A percentile compares a stretch with the other conserved stretches of the same genome.
phyloP scores from a whole-genome alignment of 352 stramenopile species.

The Labyrinthula sp. region DNA sequence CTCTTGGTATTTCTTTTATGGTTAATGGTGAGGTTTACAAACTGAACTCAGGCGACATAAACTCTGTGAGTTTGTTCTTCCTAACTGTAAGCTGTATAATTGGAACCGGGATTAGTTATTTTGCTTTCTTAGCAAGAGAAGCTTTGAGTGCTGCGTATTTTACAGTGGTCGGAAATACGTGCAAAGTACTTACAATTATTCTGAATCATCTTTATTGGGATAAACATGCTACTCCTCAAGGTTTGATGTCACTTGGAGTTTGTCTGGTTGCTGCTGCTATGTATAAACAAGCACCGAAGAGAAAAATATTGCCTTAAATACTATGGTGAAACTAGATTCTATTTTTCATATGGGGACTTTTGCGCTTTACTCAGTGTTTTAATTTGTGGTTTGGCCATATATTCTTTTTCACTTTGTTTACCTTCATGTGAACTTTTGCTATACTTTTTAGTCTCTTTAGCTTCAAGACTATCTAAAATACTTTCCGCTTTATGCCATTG shows the following conservation, averaged over 20 bases:
- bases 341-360: no score
- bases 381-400: no score
- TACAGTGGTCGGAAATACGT: conserved; percentile 48
- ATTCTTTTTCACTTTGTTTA: no score
- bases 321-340: no score
- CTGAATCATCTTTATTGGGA: conserved; percentile 55
- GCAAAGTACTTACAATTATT: conserved; percentile 55
- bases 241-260: conserved; percentile 43
- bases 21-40: conserved; percentile 34
- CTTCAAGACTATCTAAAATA: conserved; percentile 25
- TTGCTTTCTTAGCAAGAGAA: conserved; percentile 37
- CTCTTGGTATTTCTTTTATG: conserved; percentile 35
- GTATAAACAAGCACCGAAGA: conserved; percentile 50
- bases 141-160: conserved; percentile 47
- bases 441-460: no score
- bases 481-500: conserved; percentile 22
- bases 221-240: conserved; percentile 44
- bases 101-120: conserved; percentile 49
- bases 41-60: conserved; percentile 22
- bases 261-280: conserved; percentile 45
- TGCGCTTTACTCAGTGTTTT: no score
- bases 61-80: conserved; percentile 21
- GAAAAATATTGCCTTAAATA: conserved; percentile 13
- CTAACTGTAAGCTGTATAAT: conserved; percentile 43
- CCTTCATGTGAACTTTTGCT: no score